Evolutionary conservation across 768 basidiomycete species (phyloP).

Genomic region (Mycena crocata): DNA sequence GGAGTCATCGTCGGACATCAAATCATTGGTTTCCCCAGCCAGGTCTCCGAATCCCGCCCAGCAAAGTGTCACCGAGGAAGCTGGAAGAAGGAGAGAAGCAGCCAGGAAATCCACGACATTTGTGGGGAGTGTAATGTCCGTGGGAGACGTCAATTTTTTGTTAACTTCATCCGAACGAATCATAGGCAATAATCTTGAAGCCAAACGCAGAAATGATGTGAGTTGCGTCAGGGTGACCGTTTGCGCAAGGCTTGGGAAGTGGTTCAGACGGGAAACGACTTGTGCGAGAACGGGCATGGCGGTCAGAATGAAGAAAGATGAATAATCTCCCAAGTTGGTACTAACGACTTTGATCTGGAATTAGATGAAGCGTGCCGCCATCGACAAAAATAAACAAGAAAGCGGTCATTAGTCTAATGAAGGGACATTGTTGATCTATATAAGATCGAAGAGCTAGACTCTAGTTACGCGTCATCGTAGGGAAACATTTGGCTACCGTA

Average conservation of each 20-base stretch:
- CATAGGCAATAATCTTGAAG: neutral
- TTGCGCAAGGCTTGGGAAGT: neutral
- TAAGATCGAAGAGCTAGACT: no score
- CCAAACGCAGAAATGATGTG: neutral
- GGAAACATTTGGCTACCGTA: constrained; percentile 13
- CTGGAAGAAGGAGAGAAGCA: neutral
- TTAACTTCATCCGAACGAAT: neutral
- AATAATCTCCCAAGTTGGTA: no score
- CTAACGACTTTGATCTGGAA: no score
- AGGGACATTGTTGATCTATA: no score
- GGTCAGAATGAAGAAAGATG: no score
- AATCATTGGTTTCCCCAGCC: neutral
- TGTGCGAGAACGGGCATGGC: neutral
- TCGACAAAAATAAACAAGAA: no score
- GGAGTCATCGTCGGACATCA: neutral
- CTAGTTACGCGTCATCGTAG: neutral
- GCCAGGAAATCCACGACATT: neutral
- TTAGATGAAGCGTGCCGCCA: no score
- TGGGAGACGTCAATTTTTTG: neutral
- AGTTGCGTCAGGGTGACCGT: neutral
- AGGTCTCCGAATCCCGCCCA: constrained; percentile 12
- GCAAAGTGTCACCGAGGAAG: neutral
- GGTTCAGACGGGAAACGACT: neutral
- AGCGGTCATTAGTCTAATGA: no score
- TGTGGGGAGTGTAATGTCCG: neutral